These are phyloP conservation scores for Paramecium pentaurelia DNA, from an alignment of 73 alveolate species.

Conservation along the genomic window DNA sequence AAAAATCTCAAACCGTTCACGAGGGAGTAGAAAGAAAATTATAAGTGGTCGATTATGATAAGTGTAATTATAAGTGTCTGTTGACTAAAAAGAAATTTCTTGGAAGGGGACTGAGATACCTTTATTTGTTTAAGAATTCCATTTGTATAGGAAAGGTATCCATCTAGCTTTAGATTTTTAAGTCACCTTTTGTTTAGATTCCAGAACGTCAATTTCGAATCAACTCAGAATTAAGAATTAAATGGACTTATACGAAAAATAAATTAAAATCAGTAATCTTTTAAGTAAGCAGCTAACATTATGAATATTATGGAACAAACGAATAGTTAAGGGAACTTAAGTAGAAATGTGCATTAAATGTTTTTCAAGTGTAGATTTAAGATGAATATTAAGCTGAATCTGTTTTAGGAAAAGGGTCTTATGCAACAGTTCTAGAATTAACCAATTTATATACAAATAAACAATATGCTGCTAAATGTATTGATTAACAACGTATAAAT, in stretches of 20 bases:
- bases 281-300: neutral
- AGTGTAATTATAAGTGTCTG: neutral
- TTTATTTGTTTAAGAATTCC: neutral
- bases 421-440: slow-evolving; percentile 17
- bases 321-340: neutral
- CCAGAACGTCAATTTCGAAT: neutral
- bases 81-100: neutral
- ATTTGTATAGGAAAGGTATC: neutral
- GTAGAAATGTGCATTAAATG: neutral
- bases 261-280: neutral
- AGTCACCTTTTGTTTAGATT: neutral
- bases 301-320: neutral
- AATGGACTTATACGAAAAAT: neutral
- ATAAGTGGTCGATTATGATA: neutral
- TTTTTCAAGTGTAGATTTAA: neutral
- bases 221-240: neutral
- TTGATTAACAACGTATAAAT: neutral
- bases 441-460: neutral
- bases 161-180: neutral
- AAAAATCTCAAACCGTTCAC: neutral
- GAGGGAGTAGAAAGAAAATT: neutral
- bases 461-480: neutral
- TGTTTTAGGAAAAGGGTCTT: slow-evolving; percentile 28
- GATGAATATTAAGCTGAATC: slow-evolving; percentile 24
- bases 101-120: neutral